Percentiles rank a stretch among this genome's conserved stretches.
Evolutionary conservation across 2,329 filamentous ascomycete species (phyloP).

Genomic region (Amauroascus niger): DNA sequence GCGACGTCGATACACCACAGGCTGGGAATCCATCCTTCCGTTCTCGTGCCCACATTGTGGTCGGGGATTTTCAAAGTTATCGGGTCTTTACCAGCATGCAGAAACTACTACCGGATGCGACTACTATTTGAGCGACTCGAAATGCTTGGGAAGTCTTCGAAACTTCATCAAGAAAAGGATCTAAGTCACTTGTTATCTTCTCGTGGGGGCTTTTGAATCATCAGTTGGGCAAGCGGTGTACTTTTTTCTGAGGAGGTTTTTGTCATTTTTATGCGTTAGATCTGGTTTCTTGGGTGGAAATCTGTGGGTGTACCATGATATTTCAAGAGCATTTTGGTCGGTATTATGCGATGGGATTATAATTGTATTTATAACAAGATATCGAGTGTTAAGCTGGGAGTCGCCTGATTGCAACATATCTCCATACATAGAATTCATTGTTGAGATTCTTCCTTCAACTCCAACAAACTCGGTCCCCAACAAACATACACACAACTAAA

Average conservation of each 20-base stretch:
- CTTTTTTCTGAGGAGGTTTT: too few species aligned
- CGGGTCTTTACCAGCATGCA: slow-evolving; percentile 21
- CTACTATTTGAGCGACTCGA: neutral
- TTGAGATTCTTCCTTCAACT: too few species aligned
- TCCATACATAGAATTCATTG: too few species aligned
- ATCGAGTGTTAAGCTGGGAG: neutral
- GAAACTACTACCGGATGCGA: slow-evolving; percentile 12
- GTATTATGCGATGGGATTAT: neutral
- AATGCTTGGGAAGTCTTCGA: neutral
- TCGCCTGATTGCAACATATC: neutral
- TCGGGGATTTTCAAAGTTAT: slow-evolving; percentile 14
- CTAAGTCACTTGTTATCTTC: too few species aligned
- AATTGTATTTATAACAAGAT: neutral
- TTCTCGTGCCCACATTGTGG: slow-evolving; percentile 19
- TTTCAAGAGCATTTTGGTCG: too few species aligned
- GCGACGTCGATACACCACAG: neutral
- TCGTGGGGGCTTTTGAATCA: too few species aligned
- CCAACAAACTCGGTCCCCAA: too few species aligned
- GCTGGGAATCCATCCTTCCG: neutral
- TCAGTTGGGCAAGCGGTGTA: too few species aligned
- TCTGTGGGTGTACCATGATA: too few species aligned
- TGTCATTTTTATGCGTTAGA: too few species aligned
- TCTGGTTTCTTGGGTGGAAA: too few species aligned
- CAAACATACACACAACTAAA: too few species aligned
- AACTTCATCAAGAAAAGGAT: neutral